Evolutionary conservation across 2,329 filamentous ascomycete genomes (phyloP), one percentile per base, ranked within the genome.

Genomic region (Penicillium sp.): DNA sequence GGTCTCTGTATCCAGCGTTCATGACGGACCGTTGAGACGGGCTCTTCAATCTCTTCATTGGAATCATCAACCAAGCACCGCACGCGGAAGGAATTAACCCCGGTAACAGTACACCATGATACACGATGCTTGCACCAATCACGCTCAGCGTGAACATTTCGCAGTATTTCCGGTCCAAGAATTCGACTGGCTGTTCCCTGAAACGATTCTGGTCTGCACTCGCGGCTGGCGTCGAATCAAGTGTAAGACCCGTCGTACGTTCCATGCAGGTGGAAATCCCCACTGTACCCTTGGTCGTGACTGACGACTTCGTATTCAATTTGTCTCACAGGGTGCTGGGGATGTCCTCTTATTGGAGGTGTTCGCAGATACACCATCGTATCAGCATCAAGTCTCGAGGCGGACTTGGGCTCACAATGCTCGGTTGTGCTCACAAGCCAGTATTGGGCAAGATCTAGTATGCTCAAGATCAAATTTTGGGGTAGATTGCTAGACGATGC

Each of bases 181-280:
- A 48, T 41, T 11, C 46, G 46, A 19, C 27, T 40, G 7, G 36
- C 36, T 19, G 16, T 32, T 19, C 18, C 27, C 13, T 48, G 35
- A 27, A 34, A 48, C 4, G 36, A 36, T 1, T 36, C 46, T 8
- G 46, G 36, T 4, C 27, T 41, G 16, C 46, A 41, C 16, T 48
- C 46, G 7, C 46, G 46, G 16, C 46, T 41, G 8, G 46, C 46
- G 13, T 48, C 46, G n/a, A 48, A 48, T 36, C 46, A 48, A 9
- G 46, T 41, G 19, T 48, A 39, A n/a, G 46, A 48, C 10, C 36
- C 38, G 14, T 48, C 46, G 16, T 48, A 48, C n/a, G 16, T n/a
- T 23, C 36, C 36, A 26, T 48, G 27, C 27, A 41, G n/a, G 18
- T 48, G 27, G 11, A 2, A 10, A 16, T 34, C 27, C 10, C 27